Evolutionary conservation across 495 filamentous ascomycete species (phyloP).

Genomic region (Lophiostoma macrostomum): DNA sequence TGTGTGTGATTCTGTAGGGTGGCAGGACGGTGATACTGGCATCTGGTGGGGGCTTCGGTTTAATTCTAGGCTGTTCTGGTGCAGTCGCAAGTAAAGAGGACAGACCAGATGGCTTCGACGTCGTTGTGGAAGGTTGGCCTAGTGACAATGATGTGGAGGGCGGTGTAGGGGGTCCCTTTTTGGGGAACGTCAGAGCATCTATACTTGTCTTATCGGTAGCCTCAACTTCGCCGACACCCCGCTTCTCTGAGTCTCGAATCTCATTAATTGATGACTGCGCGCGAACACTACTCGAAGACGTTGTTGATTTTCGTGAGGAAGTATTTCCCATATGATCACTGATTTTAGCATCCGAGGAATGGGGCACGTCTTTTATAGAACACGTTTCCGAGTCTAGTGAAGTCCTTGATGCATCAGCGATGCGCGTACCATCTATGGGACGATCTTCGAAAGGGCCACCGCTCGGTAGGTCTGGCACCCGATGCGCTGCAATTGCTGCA

Average conservation of each 20-base stretch:
- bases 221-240: no score
- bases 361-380: no score
- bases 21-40: conserved; percentile 24
- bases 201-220: no score
- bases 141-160: background rate
- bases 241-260: no score
- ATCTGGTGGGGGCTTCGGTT: conserved; percentile 30
- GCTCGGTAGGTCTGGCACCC: conserved; percentile 24
- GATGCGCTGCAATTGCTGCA: conserved; percentile 59
- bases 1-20: conserved; percentile 48
- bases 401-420: background rate
- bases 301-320: no score
- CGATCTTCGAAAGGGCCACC: background rate
- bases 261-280: no score
- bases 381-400: no score
- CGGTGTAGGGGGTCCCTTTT: no score
- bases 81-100: conserved; percentile 10
- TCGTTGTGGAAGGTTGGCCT: background rate
- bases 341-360: no score
- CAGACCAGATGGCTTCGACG: background rate
- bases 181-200: no score
- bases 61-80: conserved; percentile 1
- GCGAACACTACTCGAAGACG: no score
- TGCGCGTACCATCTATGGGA: background rate
- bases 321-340: no score